Evolutionary conservation across 2,329 filamentous ascomycete genomes (phyloP).

Genomic region (Aspergillus melleus): DNA sequence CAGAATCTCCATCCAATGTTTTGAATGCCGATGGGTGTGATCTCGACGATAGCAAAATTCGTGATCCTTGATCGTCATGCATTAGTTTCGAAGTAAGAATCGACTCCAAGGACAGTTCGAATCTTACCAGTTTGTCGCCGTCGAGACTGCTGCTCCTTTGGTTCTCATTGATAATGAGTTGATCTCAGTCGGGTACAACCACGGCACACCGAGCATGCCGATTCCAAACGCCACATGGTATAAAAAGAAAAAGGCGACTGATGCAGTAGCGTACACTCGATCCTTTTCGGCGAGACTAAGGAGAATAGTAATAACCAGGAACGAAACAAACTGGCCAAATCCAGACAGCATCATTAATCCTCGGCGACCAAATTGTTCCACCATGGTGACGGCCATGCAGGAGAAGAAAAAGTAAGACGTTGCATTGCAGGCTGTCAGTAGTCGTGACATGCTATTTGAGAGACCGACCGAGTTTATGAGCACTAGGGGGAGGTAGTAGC

Average conservation of each 20-base stretch:
- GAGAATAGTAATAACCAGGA: slow-evolving; percentile 53
- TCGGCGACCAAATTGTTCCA: slow-evolving; percentile 55
- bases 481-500: slow-evolving; percentile 59
- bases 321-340: slow-evolving; percentile 53
- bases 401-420: slow-evolving; percentile 52
- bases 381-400: slow-evolving; percentile 47
- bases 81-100: slow-evolving; percentile 16
- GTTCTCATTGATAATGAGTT: slow-evolving; percentile 50
- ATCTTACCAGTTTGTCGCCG: slow-evolving; percentile 51
- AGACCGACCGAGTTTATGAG: slow-evolving; percentile 60
- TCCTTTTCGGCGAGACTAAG: slow-evolving; percentile 39
- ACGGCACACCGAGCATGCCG: slow-evolving; percentile 44
- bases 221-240: slow-evolving; percentile 55
- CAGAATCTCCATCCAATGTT: slow-evolving; percentile 45
- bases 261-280: slow-evolving; percentile 26
- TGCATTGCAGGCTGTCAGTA: slow-evolving; percentile 58
- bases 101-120: slow-evolving; percentile 19
- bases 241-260: slow-evolving; percentile 53
- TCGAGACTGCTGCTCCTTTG: slow-evolving; percentile 49
- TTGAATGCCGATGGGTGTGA: slow-evolving; percentile 47
- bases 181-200: slow-evolving; percentile 44
- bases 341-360: slow-evolving; percentile 59
- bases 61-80: slow-evolving; percentile 16
- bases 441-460: slow-evolving; percentile 50
- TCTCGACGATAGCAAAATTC: slow-evolving; percentile 40